These are phyloP conservation scores for Beauveria brongniartii DNA, from an alignment of 2,329 filamentous ascomycete species.

Conservation along the genomic window DNA sequence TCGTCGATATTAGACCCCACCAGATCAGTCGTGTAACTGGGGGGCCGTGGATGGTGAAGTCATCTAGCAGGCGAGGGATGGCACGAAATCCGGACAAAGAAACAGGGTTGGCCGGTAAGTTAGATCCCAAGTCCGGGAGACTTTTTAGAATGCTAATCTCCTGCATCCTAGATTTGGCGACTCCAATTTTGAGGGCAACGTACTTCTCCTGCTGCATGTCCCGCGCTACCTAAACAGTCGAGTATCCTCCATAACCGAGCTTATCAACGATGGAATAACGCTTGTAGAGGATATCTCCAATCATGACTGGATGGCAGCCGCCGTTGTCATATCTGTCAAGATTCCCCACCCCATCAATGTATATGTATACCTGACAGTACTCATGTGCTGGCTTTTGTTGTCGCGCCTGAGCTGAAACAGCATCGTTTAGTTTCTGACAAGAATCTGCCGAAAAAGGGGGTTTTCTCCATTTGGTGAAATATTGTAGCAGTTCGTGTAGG, in stretches of 20 bases:
- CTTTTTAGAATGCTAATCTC: background rate
- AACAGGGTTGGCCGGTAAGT: background rate
- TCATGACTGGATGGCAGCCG: constrained; percentile 1
- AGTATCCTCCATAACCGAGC: constrained; percentile 29
- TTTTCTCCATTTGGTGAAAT: too few relatives aligned
- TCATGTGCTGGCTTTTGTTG: too few relatives aligned
- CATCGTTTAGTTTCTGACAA: too few relatives aligned
- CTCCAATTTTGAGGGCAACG: constrained; percentile 15
- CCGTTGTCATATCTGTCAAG: background rate
- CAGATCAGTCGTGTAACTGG: background rate
- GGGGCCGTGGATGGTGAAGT: background rate
- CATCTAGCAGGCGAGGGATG: background rate
- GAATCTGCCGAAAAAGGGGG: too few relatives aligned
- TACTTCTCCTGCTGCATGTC: constrained; percentile 18
- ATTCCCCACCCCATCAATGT: background rate
- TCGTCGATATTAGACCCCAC: background rate
- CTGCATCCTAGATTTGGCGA: background rate
- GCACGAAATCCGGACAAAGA: background rate
- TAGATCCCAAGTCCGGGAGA: background rate
- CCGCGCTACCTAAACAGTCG: constrained; percentile 32
- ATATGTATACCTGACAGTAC: background rate
- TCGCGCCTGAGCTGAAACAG: too few relatives aligned
- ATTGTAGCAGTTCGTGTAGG: too few relatives aligned
- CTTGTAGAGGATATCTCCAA: constrained; percentile 7
- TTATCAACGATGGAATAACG: constrained; percentile 30